Base-by-base conservation (phyloP, 2,329 filamentous ascomycete genomes). In the Tympanopsis confertula region DNA sequence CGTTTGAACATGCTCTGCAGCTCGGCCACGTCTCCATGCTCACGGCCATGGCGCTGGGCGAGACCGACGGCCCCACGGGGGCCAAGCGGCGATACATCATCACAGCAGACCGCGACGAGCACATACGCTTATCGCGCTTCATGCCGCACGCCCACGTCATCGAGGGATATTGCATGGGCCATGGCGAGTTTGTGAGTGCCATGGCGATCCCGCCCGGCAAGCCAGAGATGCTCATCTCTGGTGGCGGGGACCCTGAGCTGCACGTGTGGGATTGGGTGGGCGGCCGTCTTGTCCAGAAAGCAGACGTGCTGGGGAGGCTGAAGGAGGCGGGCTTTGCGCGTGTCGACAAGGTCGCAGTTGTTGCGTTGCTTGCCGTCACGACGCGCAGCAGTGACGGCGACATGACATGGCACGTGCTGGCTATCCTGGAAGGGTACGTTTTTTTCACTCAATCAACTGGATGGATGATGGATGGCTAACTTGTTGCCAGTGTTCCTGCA, bases 21-120 rank as follows among this genome's bases (percentile, higher is more conserved):
- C 74, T 98, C 1, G 91, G 91, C 13, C 91, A 98, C 59, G 91
- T 98, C 13, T 95, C 89, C 1, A 84, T 96, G 75, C 74, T 98
- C 36, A 95, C 88, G 2, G 80, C 86, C 50, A 56, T 95, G 37
- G 58, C 66, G 2, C 65, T 76, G 32, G 69, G 66, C 5, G 62
- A 60, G n/a, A n/a, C n/a, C n/a, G n/a, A n/a, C n/a, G n/a, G n/a
- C 52, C 66, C 51, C 53, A 66, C 45, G 44, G 61, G 47, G 42
- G 56, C 47, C 18, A 54, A 56, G 19, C 56, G 56, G n/a, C 45
- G 45, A 19, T 74, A 74, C 46, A 71, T 77, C 51, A 45, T 78
- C 46, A 74, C 73, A 0, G 65, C 62, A 4, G 68, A 76, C 44
- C 63, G 72, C 13, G 71, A 75, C 52, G 66, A 77, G 42, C 91